A percentile compares a stretch with the other conserved stretches of the same genome.
Conservation (phyloP, 2,329 filamentous ascomycete genomes). For the Fusarium sp. region DNA sequence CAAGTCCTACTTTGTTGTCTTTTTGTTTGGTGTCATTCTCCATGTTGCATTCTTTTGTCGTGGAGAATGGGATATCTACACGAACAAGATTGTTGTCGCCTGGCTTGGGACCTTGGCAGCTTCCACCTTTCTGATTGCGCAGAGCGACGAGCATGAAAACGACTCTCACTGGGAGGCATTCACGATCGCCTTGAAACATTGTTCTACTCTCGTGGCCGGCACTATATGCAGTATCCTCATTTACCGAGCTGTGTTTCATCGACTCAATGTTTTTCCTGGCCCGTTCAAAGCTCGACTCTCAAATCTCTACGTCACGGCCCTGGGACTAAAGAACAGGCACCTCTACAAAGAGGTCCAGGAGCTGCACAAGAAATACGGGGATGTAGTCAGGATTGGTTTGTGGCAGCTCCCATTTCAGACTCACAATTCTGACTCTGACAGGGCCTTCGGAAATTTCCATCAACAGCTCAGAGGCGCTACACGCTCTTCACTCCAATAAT, state of each 20-base stretch:
- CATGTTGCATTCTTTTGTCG: conserved; percentile 3
- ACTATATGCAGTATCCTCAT: background rate
- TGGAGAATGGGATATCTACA: conserved; percentile 27
- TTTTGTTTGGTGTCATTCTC: conserved; percentile 1
- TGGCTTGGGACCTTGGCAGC: background rate
- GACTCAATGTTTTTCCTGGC: conserved; percentile 1
- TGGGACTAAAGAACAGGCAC: background rate
- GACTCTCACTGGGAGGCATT: background rate
- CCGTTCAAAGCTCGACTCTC: conserved; percentile 1
- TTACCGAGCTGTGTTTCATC: background rate
- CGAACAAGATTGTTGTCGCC: background rate
- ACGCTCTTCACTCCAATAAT: background rate
- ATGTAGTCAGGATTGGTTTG: background rate
- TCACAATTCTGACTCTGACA: background rate
- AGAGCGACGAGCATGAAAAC: background rate
- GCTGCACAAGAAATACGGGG: conserved; percentile 3
- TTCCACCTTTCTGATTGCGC: background rate
- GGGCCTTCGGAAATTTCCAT: conserved; percentile 5
- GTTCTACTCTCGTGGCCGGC: background rate
- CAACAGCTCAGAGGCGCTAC: background rate
- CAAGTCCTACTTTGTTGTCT: background rate
- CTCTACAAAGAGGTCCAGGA: background rate
- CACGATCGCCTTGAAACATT: background rate
- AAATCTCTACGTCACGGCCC: background rate
- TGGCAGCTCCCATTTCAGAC: background rate